Evolutionary conservation across 345 rosid genomes (phyloP), one percentile per base, ranked within the genome.

Genomic region (Citrus mangshanensis): DNA sequence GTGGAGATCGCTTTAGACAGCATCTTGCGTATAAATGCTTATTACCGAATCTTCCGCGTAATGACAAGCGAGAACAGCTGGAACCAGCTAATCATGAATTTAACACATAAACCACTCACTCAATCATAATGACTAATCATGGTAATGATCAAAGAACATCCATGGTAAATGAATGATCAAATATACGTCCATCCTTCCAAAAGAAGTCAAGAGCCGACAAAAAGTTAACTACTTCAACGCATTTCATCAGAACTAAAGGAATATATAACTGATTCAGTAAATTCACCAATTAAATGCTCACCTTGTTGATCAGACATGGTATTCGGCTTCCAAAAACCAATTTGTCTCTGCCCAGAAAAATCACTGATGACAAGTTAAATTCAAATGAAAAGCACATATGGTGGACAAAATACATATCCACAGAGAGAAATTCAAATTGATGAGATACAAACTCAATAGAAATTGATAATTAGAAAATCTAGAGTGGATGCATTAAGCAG

Each of bases 301-400:
- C 93, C 90, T 85, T 87, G 89, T 71, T 84, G 86, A 78, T 89
- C 92, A 37, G 88, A 81, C 84, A 83, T 74, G 64, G 66, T 58
- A 82, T 91, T 86, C 10, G 83, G 75, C 86, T 90, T 91, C 86
- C 88, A 80, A 78, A 89, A 89, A 74, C 90, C 94, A 87, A 83
- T 73, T 86, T 91, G 92, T 81, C 87, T 89, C 97, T 93, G 95
- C 82, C 77, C 75, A 87, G 79, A 21, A 79, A 42, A 71, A 84
- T 77, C 40, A 51, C 71, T 42, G 63, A 82, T 27, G 70, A 72
- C 56, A 49, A 65, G 61, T 84, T 75, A 80, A 58, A 73, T 72
- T 63, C 59, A 49, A 65, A 68, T 71, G 67, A 77, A 72, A 66
- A 72, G 12, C 9, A 34, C 34, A 77, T n/a, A 54, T 25, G 51